A percentile compares a stretch with the other conserved stretches of the same genome.
These are phyloP conservation scores for Pichia cactophila DNA, from an alignment of 1,139 yeast genomes.

Conservation along the genomic window DNA sequence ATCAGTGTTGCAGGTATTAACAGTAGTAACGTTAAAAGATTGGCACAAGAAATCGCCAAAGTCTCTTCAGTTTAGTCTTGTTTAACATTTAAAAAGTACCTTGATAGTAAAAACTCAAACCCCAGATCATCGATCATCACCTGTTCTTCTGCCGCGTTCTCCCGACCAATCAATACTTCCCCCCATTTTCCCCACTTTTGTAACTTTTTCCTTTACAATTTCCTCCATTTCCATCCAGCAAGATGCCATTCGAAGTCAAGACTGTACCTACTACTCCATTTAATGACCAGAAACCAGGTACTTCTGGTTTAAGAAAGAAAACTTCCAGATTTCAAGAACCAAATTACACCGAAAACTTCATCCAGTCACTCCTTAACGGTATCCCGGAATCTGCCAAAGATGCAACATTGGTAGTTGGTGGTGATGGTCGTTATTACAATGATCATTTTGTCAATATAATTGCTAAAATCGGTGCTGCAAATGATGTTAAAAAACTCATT, in stretches of 20 bases:
- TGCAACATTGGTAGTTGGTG: conserved; percentile 84
- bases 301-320: conserved; percentile 92
- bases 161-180: no score
- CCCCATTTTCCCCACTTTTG: background rate
- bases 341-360: conserved; percentile 86
- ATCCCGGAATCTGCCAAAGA: conserved; percentile 82
- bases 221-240: background rate
- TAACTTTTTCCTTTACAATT: background rate
- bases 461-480: conserved; percentile 79
- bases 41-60: conserved; percentile 36
- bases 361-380: conserved; percentile 76
- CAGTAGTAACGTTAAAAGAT: conserved; percentile 68
- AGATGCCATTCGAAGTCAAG: conserved; percentile 14
- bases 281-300: conserved; percentile 94
- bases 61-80: background rate
- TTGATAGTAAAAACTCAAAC: no score
- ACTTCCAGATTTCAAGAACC: conserved; percentile 75
- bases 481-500: conserved; percentile 78
- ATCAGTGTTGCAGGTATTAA: conserved; percentile 89
- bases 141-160: no score
- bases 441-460: conserved; percentile 75
- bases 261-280: conserved; percentile 60
- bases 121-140: no score
- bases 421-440: conserved; percentile 93
- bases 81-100: no score